Evolutionary conservation across 495 filamentous ascomycete genomes (phyloP), one percentile per base, ranked within the genome.

Genomic region (Hyphodiscus hymeniophilus): DNA sequence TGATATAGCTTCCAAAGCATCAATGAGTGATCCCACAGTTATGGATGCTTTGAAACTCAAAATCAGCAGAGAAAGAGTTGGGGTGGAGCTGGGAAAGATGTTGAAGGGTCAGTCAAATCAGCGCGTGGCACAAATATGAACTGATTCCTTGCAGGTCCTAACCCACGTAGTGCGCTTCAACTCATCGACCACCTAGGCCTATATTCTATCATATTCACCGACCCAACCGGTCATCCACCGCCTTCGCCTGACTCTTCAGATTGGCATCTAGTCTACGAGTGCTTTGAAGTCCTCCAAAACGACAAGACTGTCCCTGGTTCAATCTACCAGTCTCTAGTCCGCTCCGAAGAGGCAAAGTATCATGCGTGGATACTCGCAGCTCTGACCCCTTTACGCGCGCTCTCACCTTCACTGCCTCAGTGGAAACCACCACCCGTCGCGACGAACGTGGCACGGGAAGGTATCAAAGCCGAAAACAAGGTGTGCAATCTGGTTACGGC

Each of bases 51-150:
- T 99, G n/a, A 78, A 72, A 50, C 60, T 84, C 3, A 99, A 99
- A 63, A 97, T 99, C 45, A 95, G 85, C 55, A 78, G 89, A 24
- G 92, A 99, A 62, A 72, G 92, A 38, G 75, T 97, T 2, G 84
- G 86, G 1, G 70, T 78, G 3, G 92, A 99, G 61, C 34, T 94
- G 6, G 82, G 86, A 51, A 97, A 97, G 66, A 95, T 94, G 85
- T 70, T 98, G 22, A 82, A 75, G 62, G 87, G 87, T 83, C 40
- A 22, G 41, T 48, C 11, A 7, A 23, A 11, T n/a, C 49, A 31
- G 51, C 33, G 31, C 32, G 24, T 3, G 3, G 17, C 38, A 21
- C 41, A 40, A 30, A n/a, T 8, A 45, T 38, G 10, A 26, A 41
- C 42, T 51, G 45, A 59, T 31, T 26, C 28, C 4, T 32, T 17